Conservation (phyloP, 345 rosid genomes). For the Salix dunnii region DNA sequence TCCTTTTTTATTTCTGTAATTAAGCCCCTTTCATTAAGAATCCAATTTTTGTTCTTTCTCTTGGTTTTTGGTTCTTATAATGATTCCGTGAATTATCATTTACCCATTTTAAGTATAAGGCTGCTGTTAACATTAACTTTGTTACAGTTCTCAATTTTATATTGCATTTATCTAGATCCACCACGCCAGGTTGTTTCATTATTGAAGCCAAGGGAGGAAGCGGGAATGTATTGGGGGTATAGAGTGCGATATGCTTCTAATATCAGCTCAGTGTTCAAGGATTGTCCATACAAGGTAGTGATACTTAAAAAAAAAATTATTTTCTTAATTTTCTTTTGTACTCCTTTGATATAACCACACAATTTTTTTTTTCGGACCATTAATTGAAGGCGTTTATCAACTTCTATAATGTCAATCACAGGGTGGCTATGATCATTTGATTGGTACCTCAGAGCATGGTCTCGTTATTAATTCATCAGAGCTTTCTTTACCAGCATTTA, state of each 20-base stretch:
- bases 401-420: slow-evolving; percentile 28
- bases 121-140: not conserved
- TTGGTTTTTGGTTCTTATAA: not conserved
- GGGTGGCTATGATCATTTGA: slow-evolving; percentile 89
- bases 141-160: slow-evolving; percentile 16
- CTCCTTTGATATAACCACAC: not conserved
- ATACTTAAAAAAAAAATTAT: not conserved
- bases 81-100: not conserved
- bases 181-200: slow-evolving; percentile 60
- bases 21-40: not conserved
- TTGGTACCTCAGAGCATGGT: slow-evolving; percentile 99
- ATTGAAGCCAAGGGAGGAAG: slow-evolving; percentile 71
- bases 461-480: slow-evolving; percentile 57
- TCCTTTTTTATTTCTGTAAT: not conserved
- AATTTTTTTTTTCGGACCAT: not conserved
- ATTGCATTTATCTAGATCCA: slow-evolving; percentile 49
- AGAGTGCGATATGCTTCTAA: slow-evolving; percentile 82
- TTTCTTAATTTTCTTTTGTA: not conserved
- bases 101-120: not conserved
- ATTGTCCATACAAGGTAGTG: slow-evolving; percentile 61
- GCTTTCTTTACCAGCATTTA: slow-evolving; percentile 62
- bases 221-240: slow-evolving; percentile 87
- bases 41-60: not conserved
- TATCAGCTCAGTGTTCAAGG: slow-evolving; percentile 59
- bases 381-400: slow-evolving; percentile 11